Percentiles rank a stretch among this genome's conserved stretches.
phyloP scores from a whole-genome alignment of 768 basidiomycete genomes.

The Tricholomella constricta region DNA sequence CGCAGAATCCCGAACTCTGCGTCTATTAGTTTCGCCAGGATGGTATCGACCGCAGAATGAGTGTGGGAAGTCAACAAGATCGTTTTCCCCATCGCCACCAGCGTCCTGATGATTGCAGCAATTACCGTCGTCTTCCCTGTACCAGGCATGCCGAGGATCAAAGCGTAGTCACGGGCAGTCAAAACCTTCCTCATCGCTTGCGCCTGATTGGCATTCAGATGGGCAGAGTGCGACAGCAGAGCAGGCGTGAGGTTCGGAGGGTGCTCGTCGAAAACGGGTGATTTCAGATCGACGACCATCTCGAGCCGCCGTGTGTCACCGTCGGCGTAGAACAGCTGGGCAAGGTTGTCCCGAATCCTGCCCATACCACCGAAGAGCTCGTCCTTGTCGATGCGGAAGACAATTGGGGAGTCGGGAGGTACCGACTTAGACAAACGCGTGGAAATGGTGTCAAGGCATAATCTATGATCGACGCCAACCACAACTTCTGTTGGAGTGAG shows the following conservation, averaged over 20 bases:
- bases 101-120: conserved; percentile 77
- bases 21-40: conserved; percentile 76
- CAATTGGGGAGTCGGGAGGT: conserved; percentile 19
- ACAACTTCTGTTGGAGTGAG: conserved; percentile 65
- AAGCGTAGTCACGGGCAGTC: conserved; percentile 82
- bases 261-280: conserved; percentile 59
- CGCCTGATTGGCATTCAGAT: conserved; percentile 73
- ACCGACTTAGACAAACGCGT: conserved; percentile 30
- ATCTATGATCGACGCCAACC: conserved; percentile 80
- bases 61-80: conserved; percentile 93
- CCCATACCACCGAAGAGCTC: conserved; percentile 87
- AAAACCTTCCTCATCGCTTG: conserved; percentile 75
- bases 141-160: conserved; percentile 97
- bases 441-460: conserved; percentile 54
- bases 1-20: conserved; percentile 75
- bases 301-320: conserved; percentile 68
- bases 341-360: conserved; percentile 87
- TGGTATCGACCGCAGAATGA: conserved; percentile 98
- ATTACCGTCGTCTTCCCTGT: conserved; percentile 98
- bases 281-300: conserved; percentile 79
- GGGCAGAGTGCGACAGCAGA: conserved; percentile 31
- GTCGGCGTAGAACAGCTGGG: conserved; percentile 81
- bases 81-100: conserved; percentile 82
- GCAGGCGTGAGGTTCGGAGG: conserved; percentile 19
- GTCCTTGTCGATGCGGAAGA: conserved; percentile 93